Evolutionary conservation across 345 rosid species (phyloP).

Genomic region (Microthlaspi erraticum): DNA sequence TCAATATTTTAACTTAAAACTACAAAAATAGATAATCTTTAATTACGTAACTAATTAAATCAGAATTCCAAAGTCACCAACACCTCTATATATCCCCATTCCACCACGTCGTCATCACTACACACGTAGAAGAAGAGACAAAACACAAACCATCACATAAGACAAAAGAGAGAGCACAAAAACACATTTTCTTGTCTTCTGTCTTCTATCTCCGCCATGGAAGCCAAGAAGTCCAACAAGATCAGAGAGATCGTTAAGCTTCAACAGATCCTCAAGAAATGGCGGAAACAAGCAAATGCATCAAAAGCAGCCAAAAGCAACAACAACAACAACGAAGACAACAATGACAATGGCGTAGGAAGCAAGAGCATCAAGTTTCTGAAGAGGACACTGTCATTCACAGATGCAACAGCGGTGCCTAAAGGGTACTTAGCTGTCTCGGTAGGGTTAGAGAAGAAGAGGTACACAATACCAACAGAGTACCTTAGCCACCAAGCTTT

Average conservation of each 20-base stretch:
- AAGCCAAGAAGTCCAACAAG: constrained; percentile 78
- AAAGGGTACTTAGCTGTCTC: constrained; percentile 70
- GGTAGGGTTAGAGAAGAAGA: constrained; percentile 65
- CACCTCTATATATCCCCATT: constrained; percentile 24
- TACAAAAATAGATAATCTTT: not conserved
- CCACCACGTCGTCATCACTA: constrained; percentile 22
- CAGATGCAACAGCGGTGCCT: constrained; percentile 54
- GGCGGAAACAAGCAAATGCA: constrained; percentile 75
- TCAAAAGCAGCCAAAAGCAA: constrained; percentile 39
- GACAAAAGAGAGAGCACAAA: not conserved
- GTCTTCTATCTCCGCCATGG: constrained; percentile 50
- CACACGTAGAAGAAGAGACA: constrained; percentile 8
- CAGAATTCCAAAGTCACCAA: constrained; percentile 2
- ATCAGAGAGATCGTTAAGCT: constrained; percentile 89
- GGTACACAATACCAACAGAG: constrained; percentile 67
- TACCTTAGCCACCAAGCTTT: constrained; percentile 70
- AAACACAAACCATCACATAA: constrained; percentile 25
- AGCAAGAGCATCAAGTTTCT: constrained; percentile 71
- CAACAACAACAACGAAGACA: constrained; percentile 21
- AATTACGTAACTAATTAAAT: not conserved
- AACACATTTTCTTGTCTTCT: constrained; percentile 8
- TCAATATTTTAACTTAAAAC: not conserved
- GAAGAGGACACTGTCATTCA: constrained; percentile 71
- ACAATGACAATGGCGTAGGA: constrained; percentile 28
- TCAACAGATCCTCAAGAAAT: constrained; percentile 84